Base-by-base conservation (phyloP, 2,329 filamentous ascomycete species). In the Penicillium aurantiogriseum region DNA sequence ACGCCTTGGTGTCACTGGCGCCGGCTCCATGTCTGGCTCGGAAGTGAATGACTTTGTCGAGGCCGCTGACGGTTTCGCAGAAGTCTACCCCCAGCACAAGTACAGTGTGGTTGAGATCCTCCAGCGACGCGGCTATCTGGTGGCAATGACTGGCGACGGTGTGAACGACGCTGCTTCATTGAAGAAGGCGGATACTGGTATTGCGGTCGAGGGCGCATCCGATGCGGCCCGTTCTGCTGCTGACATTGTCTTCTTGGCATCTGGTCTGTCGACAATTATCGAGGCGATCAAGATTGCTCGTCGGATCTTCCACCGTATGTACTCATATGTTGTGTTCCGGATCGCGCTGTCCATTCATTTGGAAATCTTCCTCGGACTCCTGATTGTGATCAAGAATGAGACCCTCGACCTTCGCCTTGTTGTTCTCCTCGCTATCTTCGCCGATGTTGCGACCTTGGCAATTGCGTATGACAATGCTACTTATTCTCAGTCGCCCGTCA, bases 231-330 rank as follows among this genome's bases (percentile, higher is more conserved):
- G 91, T 66, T 94, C 91, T 58, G 91, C 91, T 66, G 90, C 92
- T 71, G 92, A 96, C 78, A 96, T 96, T 69, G 91, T 96, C 68
- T 96, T 96, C 84, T 85, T 96, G 74, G 91, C 90, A 67, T 91
- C 91, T 54, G 92, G 91, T 81, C 87, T 96, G 62, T 92, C 91
- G 77, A 90, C 91, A 62, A 95, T 96, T 76, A 95, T 96, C 69
- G 91, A 95, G 74, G 91, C 91, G 60, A 84, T 96, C 67, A 96
- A 96, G 82, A 95, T 90, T 65, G 93, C 91, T 33, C 90, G 92
- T 70, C 91, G 95, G 77, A 96, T 96, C 76, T 96, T 96, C 83
- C 91, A 96, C 80, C 90, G 92, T 70, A 96, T 96, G 91, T 94
- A 96, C 80, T 89, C 91, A 59, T 96, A 96, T 81, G 90, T 96